These are phyloP conservation scores for Vitis hybrid DNA, from an alignment of 177 flowering plant genomes.

Conservation along the genomic window DNA sequence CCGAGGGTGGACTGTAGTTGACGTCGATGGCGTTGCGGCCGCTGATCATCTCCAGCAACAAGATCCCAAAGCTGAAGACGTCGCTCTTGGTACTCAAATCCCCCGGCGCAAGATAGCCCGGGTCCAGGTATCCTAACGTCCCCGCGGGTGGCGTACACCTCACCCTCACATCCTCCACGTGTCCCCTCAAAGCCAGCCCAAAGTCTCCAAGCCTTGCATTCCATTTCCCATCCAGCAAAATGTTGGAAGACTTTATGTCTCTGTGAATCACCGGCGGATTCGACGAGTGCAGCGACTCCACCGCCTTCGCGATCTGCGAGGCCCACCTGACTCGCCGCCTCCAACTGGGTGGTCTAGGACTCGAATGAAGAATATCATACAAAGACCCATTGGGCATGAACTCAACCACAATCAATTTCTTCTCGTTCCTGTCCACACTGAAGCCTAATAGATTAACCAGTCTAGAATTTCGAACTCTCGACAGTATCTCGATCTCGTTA, in stretches of 20 bases:
- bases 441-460: constrained; percentile 66
- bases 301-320: constrained; percentile 47
- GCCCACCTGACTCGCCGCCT: constrained; percentile 44
- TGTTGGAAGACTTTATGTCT: constrained; percentile 65
- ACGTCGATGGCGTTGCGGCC: constrained; percentile 73
- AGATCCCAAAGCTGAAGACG: constrained; percentile 72
- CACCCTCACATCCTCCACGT: constrained; percentile 47
- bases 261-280: constrained; percentile 71
- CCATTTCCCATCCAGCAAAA: constrained; percentile 43
- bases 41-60: constrained; percentile 60
- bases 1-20: constrained; percentile 58
- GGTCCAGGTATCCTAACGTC: constrained; percentile 71
- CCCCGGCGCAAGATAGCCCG: constrained; percentile 58
- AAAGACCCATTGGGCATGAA: constrained; percentile 69
- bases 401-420: constrained; percentile 49
- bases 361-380: constrained; percentile 47
- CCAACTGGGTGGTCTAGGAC: constrained; percentile 44
- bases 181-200: constrained; percentile 57
- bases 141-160: constrained; percentile 70
- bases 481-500: constrained; percentile 65
- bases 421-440: constrained; percentile 17
- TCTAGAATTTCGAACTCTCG: constrained; percentile 37
- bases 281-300: constrained; percentile 46
- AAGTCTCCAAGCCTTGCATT: constrained; percentile 61
- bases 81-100: constrained; percentile 66